Base-by-base conservation (phyloP, 2,329 filamentous ascomycete species). In the Colletotrichum agaves region DNA sequence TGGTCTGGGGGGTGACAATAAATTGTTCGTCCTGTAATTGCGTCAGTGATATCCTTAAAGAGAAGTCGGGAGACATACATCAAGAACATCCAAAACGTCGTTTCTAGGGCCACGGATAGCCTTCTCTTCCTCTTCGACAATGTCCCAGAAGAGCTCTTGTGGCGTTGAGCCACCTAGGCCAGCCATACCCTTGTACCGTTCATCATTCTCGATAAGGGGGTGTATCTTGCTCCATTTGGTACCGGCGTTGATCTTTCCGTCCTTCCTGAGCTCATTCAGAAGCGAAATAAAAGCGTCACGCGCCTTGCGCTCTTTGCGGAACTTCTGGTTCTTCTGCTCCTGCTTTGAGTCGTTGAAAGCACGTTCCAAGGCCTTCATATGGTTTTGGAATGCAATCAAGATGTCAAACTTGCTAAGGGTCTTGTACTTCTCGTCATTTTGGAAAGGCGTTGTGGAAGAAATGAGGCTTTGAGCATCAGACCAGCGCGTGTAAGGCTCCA, bases 401-500 rank as follows among this genome's bases (percentile, higher is more conserved):
- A 98, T 89, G 79, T 99, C 96, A 80, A 93, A 91, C 77, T 94
- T 93, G 81, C 85, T 94, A 73, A 99, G 88, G 75, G 90, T 83
- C 79, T 93, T 89, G 83, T 97, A 97, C 82, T 93, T 96, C 76
- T 92, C 89, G 73, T 97, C 93, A 77, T 85, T 86, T 78, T 93
- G 89, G 77, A 97, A 94, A 71, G 88, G 90, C 70, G 90, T 86
- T 76, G 92, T 93, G 60, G 88, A 88, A 75, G 93, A 89, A 73
- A 99, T 92, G 74, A 92, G 88, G 72, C 88, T 87, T 78, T 97
- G 93, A 52, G 94, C 96, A 74, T 97, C 93, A 60, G 91, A 88
- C 97, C 97, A 99, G 72, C 93, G 91, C 43, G 95, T 98, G 78
- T 97, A 98, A 2, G 95, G 93, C 76, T 97, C 94, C 67, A 98